Percentiles rank a stretch among this genome's conserved stretches.
phyloP scores from a whole-genome alignment of 352 stramenopile species.

The Thalassiosira livingstoniorum region DNA sequence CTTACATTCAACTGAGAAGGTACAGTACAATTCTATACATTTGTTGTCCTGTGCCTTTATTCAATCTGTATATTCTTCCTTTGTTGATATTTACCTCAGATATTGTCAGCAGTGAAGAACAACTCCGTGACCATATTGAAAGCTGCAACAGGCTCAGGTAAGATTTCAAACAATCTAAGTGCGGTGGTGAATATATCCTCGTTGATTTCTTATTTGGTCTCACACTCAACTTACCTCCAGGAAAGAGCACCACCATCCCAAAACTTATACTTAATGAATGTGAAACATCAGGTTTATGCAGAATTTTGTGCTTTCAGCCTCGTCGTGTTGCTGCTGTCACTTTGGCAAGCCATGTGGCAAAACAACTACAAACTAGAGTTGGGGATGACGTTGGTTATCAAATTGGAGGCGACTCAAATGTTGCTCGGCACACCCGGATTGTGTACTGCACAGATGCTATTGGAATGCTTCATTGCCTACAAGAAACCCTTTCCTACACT shows the following conservation, averaged over 20 bases:
- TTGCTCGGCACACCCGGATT: neutral
- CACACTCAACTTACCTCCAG: neutral
- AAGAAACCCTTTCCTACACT: constrained; percentile 4
- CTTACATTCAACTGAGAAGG: no score
- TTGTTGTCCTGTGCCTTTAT: no score
- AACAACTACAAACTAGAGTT: constrained; percentile 11
- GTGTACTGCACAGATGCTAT: constrained; percentile 12
- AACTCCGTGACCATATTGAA: constrained; percentile 1
- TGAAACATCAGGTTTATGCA: neutral
- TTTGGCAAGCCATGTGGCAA: neutral
- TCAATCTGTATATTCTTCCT: no score
- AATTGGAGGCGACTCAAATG: constrained; percentile 11
- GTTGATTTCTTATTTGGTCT: neutral
- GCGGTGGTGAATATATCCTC: neutral
- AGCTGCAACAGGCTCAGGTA: constrained; percentile 6
- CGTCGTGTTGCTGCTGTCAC: constrained; percentile 3
- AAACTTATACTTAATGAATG: neutral
- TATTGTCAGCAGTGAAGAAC: neutral
- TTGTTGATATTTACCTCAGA: no score
- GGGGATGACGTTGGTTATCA: constrained; percentile 7
- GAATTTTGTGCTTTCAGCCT: constrained; percentile 16
- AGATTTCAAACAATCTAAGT: neutral
- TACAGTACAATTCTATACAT: no score
- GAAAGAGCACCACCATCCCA: constrained; percentile 11
- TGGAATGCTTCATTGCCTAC: constrained; percentile 17